phyloP scores from a whole-genome alignment of 2,329 filamentous ascomycete genomes.

The Whalleya microplaca region DNA sequence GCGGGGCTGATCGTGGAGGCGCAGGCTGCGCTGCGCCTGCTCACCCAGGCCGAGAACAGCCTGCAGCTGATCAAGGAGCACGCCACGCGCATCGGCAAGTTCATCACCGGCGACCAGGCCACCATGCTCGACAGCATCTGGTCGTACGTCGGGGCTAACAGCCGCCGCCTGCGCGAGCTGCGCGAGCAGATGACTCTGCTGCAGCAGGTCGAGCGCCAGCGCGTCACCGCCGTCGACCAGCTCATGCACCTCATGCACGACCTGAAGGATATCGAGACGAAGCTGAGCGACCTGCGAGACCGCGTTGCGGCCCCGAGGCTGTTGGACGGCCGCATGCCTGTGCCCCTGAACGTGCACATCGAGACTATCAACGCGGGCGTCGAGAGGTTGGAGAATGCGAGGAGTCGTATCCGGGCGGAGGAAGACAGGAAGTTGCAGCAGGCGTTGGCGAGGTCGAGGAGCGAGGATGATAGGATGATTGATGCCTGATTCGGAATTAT shows the following conservation, averaged over 20 bases:
- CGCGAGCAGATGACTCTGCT: slow-evolving; percentile 68
- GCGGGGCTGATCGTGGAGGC: slow-evolving; percentile 69
- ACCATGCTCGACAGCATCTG: slow-evolving; percentile 72
- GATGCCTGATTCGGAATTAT: slow-evolving; percentile 35
- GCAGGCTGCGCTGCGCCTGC: slow-evolving; percentile 65
- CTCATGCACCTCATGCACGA: slow-evolving; percentile 73
- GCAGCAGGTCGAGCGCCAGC: slow-evolving; percentile 66
- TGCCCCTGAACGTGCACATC: slow-evolving; percentile 75
- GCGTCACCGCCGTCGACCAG: slow-evolving; percentile 67
- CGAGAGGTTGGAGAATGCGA: slow-evolving; percentile 69
- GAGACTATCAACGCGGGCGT: slow-evolving; percentile 74
- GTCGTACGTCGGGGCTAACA: slow-evolving; percentile 75
- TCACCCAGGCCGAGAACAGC: slow-evolving; percentile 70
- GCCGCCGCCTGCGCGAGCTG: slow-evolving; percentile 61
- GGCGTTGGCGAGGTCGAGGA: slow-evolving; percentile 51
- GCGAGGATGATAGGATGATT: slow-evolving; percentile 47
- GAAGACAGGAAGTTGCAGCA: slow-evolving; percentile 62
- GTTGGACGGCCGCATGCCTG: slow-evolving; percentile 50
- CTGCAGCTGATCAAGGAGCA: slow-evolving; percentile 72
- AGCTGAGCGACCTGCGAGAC: slow-evolving; percentile 72
- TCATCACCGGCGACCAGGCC: slow-evolving; percentile 61
- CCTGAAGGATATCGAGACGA: slow-evolving; percentile 72
- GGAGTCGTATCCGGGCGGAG: slow-evolving; percentile 60
- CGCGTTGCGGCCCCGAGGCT: slow-evolving; percentile 69
- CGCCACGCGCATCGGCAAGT: slow-evolving; percentile 64